These are phyloP conservation scores for Leccinum sublutescens DNA, from an alignment of 768 basidiomycete species.

Conservation along the genomic window DNA sequence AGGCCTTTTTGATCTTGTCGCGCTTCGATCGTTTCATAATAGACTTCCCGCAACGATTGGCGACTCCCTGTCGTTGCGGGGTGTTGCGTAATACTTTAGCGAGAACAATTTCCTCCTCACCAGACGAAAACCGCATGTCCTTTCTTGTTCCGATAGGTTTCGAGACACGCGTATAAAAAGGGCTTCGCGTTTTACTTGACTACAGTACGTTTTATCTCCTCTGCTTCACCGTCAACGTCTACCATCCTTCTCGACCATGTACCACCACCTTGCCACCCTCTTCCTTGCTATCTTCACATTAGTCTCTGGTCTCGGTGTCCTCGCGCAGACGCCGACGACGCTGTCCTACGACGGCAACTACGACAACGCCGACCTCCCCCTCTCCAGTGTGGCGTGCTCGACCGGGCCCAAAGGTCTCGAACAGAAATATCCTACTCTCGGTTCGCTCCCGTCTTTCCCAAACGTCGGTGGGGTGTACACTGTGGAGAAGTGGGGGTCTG, in stretches of 20 bases:
- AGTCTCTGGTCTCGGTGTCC: conserved; percentile 14
- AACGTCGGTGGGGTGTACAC: conserved; percentile 33
- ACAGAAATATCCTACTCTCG: conserved; percentile 36
- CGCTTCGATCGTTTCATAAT: neutral
- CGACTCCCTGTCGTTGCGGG: neutral
- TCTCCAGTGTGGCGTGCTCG: conserved; percentile 38
- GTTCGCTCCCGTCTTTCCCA: conserved; percentile 38
- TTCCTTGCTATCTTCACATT: conserved; percentile 12
- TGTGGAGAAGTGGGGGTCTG: conserved; percentile 23
- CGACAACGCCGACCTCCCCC: conserved; percentile 29
- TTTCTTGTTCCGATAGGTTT: neutral
- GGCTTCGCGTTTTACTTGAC: neutral
- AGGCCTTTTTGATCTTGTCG: neutral
- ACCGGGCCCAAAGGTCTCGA: conserved; percentile 37
- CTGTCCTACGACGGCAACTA: conserved; percentile 40
- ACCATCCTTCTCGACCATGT: conserved; percentile 23
- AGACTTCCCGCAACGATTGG: neutral
- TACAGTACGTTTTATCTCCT: neutral
- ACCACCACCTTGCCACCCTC: conserved; percentile 16
- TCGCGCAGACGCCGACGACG: conserved; percentile 22
- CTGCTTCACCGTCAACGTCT: neutral
- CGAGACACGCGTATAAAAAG: conserved; percentile 19
- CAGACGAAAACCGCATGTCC: neutral
- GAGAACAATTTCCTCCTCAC: neutral
- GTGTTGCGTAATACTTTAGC: neutral